Evolutionary conservation across 257 asterid genomes (phyloP).

Genomic region (Solanum virginianum): DNA sequence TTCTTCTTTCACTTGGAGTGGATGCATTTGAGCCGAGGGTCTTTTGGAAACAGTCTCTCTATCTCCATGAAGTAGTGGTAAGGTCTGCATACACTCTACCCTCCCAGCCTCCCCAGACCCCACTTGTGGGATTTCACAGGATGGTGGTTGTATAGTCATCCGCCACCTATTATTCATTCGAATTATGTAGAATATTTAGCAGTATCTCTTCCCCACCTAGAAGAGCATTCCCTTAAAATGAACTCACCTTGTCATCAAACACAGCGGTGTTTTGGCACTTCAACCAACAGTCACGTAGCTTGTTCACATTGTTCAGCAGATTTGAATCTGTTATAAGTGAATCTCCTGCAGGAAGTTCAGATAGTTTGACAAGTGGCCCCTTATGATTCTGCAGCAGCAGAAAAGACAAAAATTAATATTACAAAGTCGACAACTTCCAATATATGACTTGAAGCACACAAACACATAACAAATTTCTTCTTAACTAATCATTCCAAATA

Average conservation of each 20-base stretch:
- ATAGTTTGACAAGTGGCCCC: constrained; percentile 19
- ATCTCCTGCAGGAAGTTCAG: constrained; percentile 27
- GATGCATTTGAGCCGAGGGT: too few relatives aligned
- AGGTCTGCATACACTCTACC: too few relatives aligned
- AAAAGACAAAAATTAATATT: neutral
- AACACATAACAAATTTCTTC: neutral
- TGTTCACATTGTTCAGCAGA: constrained; percentile 38
- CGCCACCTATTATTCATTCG: neutral
- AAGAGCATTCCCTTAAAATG: neutral
- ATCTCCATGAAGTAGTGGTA: too few relatives aligned
- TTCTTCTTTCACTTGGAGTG: too few relatives aligned
- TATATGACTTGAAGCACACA: neutral
- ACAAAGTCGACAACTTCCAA: neutral
- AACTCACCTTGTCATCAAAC: constrained; percentile 51
- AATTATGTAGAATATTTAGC: neutral
- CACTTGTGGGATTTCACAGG: too few relatives aligned
- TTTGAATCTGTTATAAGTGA: constrained; percentile 16
- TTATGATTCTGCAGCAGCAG: constrained; percentile 23
- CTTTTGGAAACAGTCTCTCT: too few relatives aligned
- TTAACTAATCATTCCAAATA: neutral
- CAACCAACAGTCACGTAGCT: constrained; percentile 40
- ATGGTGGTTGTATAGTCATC: neutral
- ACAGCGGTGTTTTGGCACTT: constrained; percentile 46
- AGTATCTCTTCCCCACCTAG: neutral
- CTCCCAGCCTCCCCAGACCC: too few relatives aligned